Evolutionary conservation across 495 filamentous ascomycete genomes (phyloP), one percentile per base, ranked within the genome.

Genomic region (Talaromyces wortmannii): DNA sequence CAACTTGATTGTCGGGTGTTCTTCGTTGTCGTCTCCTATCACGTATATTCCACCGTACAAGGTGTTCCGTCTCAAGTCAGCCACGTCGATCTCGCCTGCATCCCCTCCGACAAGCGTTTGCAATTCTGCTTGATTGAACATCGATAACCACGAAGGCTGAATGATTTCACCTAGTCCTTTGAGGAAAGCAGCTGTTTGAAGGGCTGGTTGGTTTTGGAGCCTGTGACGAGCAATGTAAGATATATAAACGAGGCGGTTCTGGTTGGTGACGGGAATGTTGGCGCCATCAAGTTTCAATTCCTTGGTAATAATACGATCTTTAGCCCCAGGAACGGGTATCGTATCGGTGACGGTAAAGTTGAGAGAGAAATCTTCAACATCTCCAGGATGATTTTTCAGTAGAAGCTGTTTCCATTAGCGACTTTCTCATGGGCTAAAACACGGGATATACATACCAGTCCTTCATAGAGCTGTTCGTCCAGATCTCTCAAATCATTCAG

Each of bases 41-140:
- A 69, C 72, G 62, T 99, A 99, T 5, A 92, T 78, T 6, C 94
- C 94, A 32, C 88, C 87, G 61, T 97, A 99, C 5, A 78, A 70
- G 0, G 95, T 97, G 67, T 99, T 87, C 12, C 71, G 78, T n/a
- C 92, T 79, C 45, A 97, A 76, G 63, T 99, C 95, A 29, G 86
- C 81, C 44, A 99, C 83, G 61, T 96, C 85, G 57, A 97, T 92
- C 45, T 90, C 84, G 15, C 85, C 85, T 23, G 79, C 82, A 61
- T 92, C 89, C 54, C 94, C 94, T 57, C 90, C 89, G 12, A 98
- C 85, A 7, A 98, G 82, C 0, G 90, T 94, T 67, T 98, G 94
- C 17, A 98, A 77, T 62, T 98, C 94, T 7, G 81, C 77, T 61
- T 97, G 94, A 67, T 98, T 98, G 77, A 99, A 99, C 94, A 99